Conservation (phyloP, 495 filamentous ascomycete species). For the Aspergillus conjunctus region DNA sequence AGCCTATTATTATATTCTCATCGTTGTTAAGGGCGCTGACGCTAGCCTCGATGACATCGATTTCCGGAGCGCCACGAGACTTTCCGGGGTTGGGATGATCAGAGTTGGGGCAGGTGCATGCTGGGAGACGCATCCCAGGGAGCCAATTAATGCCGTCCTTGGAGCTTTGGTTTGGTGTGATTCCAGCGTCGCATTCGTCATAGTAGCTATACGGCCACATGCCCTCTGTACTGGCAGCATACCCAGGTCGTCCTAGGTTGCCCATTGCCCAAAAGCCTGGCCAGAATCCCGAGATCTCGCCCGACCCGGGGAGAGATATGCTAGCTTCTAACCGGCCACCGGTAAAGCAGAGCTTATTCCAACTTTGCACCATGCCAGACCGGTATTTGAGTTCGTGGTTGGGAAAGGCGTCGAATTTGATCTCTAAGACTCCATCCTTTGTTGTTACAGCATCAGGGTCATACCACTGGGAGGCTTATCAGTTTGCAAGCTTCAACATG, state of each 20-base stretch:
- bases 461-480: conserved; percentile 60
- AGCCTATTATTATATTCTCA: conserved; percentile 52
- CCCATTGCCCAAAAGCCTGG: conserved; percentile 84
- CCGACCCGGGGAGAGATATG: conserved; percentile 70
- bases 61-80: conserved; percentile 72
- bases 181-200: conserved; percentile 71
- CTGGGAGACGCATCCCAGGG: conserved; percentile 74
- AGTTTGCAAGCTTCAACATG: not conserved
- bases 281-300: conserved; percentile 73
- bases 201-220: conserved; percentile 80
- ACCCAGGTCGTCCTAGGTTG: conserved; percentile 70
- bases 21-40: conserved; percentile 55
- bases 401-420: conserved; percentile 66
- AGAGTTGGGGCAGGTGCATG: conserved; percentile 64
- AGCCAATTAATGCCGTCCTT: conserved; percentile 67
- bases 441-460: conserved; percentile 77
- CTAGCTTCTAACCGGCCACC: conserved; percentile 77
- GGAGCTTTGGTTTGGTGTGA: conserved; percentile 75
- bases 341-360: conserved; percentile 80
- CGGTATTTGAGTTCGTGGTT: conserved; percentile 72
- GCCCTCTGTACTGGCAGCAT: conserved; percentile 71
- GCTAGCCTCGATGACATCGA: conserved; percentile 75
- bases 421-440: conserved; percentile 63
- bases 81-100: conserved; percentile 74
- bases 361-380: conserved; percentile 81